phyloP scores from a whole-genome alignment of 2,329 filamentous ascomycete species.

The Alternaria alternata region DNA sequence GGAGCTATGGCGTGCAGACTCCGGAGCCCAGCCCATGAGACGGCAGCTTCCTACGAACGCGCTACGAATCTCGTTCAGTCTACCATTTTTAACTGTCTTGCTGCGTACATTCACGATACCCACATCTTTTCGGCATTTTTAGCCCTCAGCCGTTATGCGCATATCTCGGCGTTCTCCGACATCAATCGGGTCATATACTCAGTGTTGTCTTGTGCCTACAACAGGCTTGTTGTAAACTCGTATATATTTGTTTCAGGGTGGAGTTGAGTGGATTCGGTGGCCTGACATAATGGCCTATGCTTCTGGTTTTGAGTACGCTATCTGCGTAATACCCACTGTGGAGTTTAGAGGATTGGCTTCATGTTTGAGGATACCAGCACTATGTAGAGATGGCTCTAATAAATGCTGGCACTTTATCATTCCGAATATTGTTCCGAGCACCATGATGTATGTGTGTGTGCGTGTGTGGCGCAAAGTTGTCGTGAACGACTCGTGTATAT shows the following conservation, averaged over 20 bases:
- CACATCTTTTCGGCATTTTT: conserved; percentile 19
- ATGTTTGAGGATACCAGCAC: background rate
- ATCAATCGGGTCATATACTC: background rate
- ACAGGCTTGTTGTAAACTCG: conserved; percentile 7
- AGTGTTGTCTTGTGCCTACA: background rate
- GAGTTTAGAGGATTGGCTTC: conserved; percentile 1
- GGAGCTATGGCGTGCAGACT: conserved; percentile 47
- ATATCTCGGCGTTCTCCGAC: conserved; percentile 16
- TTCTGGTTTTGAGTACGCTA: conserved; percentile 11
- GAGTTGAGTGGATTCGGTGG: conserved; percentile 1
- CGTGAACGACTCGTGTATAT: background rate
- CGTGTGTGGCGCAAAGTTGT: background rate
- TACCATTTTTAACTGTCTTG: conserved; percentile 11
- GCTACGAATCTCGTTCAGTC: conserved; percentile 13
- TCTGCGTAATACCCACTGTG: conserved; percentile 21
- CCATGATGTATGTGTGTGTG: background rate
- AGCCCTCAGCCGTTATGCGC: conserved; percentile 3
- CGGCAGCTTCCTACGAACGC: background rate
- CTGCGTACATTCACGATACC: conserved; percentile 28
- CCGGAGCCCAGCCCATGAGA: conserved; percentile 51
- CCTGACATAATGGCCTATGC: conserved; percentile 2
- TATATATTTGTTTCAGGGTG: conserved; percentile 6
- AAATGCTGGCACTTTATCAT: background rate
- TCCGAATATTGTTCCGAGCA: background rate
- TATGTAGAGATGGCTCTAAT: background rate